Conservation (phyloP, 108 stramenopile genomes). For the Fistulifera solaris region DNA sequence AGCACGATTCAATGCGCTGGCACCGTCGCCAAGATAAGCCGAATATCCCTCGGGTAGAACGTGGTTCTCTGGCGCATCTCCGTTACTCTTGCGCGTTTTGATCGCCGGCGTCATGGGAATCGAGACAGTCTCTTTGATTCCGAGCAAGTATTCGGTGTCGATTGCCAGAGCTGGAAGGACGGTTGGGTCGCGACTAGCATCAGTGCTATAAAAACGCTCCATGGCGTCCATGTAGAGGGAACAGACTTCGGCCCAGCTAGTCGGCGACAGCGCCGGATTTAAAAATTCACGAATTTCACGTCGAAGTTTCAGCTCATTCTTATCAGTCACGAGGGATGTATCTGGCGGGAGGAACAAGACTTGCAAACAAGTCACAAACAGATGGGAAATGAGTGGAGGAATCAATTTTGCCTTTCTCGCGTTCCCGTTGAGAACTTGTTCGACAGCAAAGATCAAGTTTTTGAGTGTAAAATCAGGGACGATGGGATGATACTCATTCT, state of each 20-base stretch:
- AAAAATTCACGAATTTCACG: slow-evolving; percentile 31
- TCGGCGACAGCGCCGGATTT: slow-evolving; percentile 39
- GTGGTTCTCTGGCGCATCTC: neutral
- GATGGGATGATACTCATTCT: slow-evolving; percentile 10
- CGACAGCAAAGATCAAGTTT: slow-evolving; percentile 54
- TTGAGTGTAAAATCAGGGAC: slow-evolving; percentile 54
- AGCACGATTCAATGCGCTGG: slow-evolving; percentile 25
- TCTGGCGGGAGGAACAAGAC: slow-evolving; percentile 30
- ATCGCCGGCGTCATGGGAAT: slow-evolving; percentile 8
- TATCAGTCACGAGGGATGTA: neutral
- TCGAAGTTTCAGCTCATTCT: slow-evolving; percentile 21
- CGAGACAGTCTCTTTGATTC: slow-evolving; percentile 16
- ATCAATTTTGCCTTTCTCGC: slow-evolving; percentile 48
- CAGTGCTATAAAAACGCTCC: slow-evolving; percentile 60
- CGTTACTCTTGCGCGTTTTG: slow-evolving; percentile 6
- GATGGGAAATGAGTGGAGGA: slow-evolving; percentile 66
- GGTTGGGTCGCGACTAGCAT: slow-evolving; percentile 37
- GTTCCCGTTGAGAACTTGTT: slow-evolving; percentile 52
- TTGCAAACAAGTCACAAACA: slow-evolving; percentile 59
- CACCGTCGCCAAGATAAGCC: slow-evolving; percentile 37
- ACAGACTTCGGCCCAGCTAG: slow-evolving; percentile 67
- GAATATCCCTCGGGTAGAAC: slow-evolving; percentile 22
- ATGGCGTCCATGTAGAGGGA: slow-evolving; percentile 71
- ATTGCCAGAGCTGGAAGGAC: slow-evolving; percentile 36
- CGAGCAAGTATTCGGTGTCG: slow-evolving; percentile 52